phyloP scores from a whole-genome alignment of 2,329 filamentous ascomycete genomes.

The Colletotrichum liriopes region DNA sequence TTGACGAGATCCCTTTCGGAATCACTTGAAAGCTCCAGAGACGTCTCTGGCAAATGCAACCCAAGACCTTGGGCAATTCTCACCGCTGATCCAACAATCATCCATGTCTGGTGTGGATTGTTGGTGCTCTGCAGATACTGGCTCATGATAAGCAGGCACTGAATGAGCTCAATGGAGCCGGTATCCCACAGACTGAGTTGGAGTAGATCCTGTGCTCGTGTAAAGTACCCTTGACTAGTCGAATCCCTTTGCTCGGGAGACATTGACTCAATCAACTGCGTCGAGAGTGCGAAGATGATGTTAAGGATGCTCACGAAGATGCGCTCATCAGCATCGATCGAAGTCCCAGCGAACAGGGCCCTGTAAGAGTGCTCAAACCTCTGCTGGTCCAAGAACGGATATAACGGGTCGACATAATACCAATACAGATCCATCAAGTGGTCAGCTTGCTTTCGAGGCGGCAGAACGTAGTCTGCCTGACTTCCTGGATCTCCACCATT shows the following conservation, averaged over 20 bases:
- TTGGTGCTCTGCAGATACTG: constrained; percentile 66
- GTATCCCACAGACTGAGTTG: constrained; percentile 60
- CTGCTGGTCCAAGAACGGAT: constrained; percentile 60
- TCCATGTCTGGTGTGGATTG: constrained; percentile 65
- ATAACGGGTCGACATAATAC: constrained; percentile 62
- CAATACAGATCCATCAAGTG: constrained; percentile 62
- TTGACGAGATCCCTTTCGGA: constrained; percentile 49
- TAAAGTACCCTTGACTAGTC: constrained; percentile 59
- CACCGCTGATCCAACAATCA: constrained; percentile 62
- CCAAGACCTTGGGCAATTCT: constrained; percentile 64
- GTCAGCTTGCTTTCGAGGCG: constrained; percentile 61
- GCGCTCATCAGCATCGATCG: constrained; percentile 56
- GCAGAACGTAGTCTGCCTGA: constrained; percentile 57
- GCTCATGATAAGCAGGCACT: constrained; percentile 63
- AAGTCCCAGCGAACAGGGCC: constrained; percentile 57
- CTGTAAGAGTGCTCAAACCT: constrained; percentile 57
- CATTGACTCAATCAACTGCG: constrained; percentile 60
- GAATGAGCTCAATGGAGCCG: constrained; percentile 60
- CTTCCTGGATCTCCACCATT: not conserved
- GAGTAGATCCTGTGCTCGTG: constrained; percentile 58
- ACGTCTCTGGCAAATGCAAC: constrained; percentile 59
- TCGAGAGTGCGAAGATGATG: constrained; percentile 62
- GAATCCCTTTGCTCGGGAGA: constrained; percentile 56
- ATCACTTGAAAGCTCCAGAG: constrained; percentile 34
- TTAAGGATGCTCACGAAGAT: constrained; percentile 63